Evolutionary conservation across 768 basidiomycete genomes (phyloP), one percentile per base, ranked within the genome.

Genomic region (Strobilomyces confusus): DNA sequence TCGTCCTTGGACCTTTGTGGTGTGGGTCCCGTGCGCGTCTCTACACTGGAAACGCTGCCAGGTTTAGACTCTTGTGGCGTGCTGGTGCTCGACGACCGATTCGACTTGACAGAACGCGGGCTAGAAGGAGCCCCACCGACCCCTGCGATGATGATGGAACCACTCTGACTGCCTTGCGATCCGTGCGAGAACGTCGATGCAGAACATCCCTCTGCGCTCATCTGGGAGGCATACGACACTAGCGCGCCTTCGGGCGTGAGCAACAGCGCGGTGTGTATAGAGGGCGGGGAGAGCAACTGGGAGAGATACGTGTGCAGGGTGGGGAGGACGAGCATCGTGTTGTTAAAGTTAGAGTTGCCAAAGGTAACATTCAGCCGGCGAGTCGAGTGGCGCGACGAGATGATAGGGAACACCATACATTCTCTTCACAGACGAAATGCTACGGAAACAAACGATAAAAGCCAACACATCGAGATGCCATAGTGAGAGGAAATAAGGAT

Each of bases 161-260:
- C 44, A 8, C 45, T 44, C 17, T 55, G 33, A 41, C 54, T 55
- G 26, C 54, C 14, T 33, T 44, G 57, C 13, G 54, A 49, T 26
- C 26, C 47, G 14, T 54, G 59, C 20, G 46, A 30, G 26, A 33
- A 41, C 22, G 49, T 15, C 7, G 43, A 14, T 13, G 12, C 51
- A 9, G 42, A 29, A 15, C 52, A 45, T 23, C 40, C 25, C 32
- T 58, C 51, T 41, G 57, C 12, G 62, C n/a, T 77, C 75, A 25
- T 78, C 73, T 40, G 67, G 14, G 79, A 77, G 6, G 84, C 83
- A 60, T 76, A 82, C 2, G 85, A 86, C 20, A 91, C 77, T 25
- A 91, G 73, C 58, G 89, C 83, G 14, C 89, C 89, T n/a, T 83
- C 72, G 6, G 86, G 81, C 14, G 86, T 89, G 53, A 89, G 72